Evolutionary conservation across 495 filamentous ascomycete genomes (phyloP).

Genomic region (Penicillium simplicissimum): DNA sequence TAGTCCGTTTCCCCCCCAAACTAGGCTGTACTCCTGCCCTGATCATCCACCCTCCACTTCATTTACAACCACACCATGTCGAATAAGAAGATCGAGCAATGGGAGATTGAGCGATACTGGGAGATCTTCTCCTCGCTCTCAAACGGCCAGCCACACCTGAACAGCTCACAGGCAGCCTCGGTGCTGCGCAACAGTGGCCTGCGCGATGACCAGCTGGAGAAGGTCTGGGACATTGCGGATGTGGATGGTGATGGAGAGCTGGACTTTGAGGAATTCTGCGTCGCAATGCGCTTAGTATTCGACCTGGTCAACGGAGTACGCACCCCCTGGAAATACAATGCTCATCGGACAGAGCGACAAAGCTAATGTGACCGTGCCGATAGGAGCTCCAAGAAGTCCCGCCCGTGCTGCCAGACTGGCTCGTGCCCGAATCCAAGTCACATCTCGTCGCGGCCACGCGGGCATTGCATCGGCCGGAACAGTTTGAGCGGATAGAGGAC

Average conservation of each 20-base stretch:
- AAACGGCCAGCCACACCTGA: conserved; percentile 80
- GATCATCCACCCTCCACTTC: conserved; percentile 14
- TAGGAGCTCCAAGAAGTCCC: conserved; percentile 90
- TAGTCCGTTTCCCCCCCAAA: conserved; percentile 18
- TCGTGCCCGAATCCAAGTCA: conserved; percentile 93
- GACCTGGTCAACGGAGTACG: conserved; percentile 92
- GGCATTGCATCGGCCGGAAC: conserved; percentile 72
- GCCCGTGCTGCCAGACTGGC: conserved; percentile 82
- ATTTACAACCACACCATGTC: conserved; percentile 55
- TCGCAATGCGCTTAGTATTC: conserved; percentile 96
- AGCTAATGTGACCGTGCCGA: not conserved
- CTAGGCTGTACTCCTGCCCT: conserved; percentile 12
- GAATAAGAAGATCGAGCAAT: conserved; percentile 82
- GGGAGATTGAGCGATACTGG: conserved; percentile 98
- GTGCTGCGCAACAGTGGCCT: conserved; percentile 95
- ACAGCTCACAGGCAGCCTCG: conserved; percentile 86
- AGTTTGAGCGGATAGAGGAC: conserved; percentile 75
- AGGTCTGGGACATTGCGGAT: conserved; percentile 96
- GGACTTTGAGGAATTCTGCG: conserved; percentile 99
- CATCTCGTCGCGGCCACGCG: conserved; percentile 89
- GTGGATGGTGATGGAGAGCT: conserved; percentile 95
- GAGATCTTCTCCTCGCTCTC: conserved; percentile 89
- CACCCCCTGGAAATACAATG: not conserved
- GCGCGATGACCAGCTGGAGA: conserved; percentile 90
- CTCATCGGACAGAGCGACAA: not conserved